Evolutionary conservation across 1,139 yeast genomes (phyloP).

Genomic region (Yamadazyma conglobata): DNA sequence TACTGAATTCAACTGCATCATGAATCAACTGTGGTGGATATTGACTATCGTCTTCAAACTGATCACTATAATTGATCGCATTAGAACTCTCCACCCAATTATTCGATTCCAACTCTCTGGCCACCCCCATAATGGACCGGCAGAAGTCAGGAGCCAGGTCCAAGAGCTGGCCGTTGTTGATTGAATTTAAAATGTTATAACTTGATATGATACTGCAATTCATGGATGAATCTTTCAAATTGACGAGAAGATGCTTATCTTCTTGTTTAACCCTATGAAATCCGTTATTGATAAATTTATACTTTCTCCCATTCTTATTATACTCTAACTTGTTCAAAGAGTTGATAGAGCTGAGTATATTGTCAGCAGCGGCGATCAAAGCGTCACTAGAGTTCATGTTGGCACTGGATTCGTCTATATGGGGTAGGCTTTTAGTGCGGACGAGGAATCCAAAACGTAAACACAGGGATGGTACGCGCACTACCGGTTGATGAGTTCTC

Average conservation of each 20-base stretch:
- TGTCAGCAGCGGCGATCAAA: conserved; percentile 24
- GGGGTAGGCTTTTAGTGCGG: background rate
- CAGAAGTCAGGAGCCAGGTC: conserved; percentile 40
- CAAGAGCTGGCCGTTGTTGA: conserved; percentile 36
- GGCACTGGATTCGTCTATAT: background rate
- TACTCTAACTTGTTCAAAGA: conserved; percentile 40
- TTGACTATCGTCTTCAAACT: conserved; percentile 11
- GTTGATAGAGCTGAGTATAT: conserved; percentile 24
- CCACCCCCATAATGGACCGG: conserved; percentile 48
- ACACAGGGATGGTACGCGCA: conserved; percentile 1
- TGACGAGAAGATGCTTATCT: conserved; percentile 48
- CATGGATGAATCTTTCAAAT: conserved; percentile 31
- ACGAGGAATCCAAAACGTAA: background rate
- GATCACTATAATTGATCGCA: conserved; percentile 34
- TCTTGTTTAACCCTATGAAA: conserved; percentile 51
- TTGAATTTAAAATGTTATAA: conserved; percentile 36
- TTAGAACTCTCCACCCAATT: conserved; percentile 50
- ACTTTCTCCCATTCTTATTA: conserved; percentile 50
- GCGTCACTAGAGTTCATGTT: conserved; percentile 22
- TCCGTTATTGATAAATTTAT: conserved; percentile 46
- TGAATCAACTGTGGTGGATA: conserved; percentile 11
- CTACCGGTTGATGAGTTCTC: too few species aligned
- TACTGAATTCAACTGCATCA: conserved; percentile 12
- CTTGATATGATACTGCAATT: conserved; percentile 42
- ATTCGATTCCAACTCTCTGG: conserved; percentile 46